Conservation (phyloP, 2,329 filamentous ascomycete genomes). For the Exophiala spinifera region DNA sequence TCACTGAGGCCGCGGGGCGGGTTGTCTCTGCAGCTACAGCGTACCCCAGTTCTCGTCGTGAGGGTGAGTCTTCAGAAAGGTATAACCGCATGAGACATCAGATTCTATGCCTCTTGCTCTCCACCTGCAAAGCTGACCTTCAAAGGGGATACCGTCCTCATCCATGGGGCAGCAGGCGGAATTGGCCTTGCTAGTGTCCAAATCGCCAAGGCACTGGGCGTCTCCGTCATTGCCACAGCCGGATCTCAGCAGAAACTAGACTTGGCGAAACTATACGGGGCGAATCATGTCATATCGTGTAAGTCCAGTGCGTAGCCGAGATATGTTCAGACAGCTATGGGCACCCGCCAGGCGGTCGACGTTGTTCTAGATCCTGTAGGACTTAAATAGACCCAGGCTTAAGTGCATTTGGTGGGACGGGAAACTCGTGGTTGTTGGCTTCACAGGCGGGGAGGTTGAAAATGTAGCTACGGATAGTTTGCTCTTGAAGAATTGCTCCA, state of each 20-base stretch:
- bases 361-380: constrained; percentile 94
- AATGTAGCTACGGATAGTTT: constrained; percentile 91
- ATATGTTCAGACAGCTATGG: constrained; percentile 51
- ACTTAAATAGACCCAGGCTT: constrained; percentile 76
- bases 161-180: constrained; percentile 89
- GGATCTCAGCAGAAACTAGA: constrained; percentile 75
- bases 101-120: no score
- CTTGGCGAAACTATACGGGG: constrained; percentile 74
- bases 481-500: constrained; percentile 83
- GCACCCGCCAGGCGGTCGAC: constrained; percentile 69
- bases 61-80: no score
- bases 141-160: constrained; percentile 78
- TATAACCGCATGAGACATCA: no score
- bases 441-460: constrained; percentile 81
- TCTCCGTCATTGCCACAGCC: constrained; percentile 85
- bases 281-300: constrained; percentile 77
- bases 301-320: constrained; percentile 65
- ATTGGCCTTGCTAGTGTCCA: constrained; percentile 89
- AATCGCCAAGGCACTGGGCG: constrained; percentile 86
- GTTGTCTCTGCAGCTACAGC: no score
- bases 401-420: constrained; percentile 95
- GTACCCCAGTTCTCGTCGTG: no score
- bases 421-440: constrained; percentile 80
- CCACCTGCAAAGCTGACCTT: no score
- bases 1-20: no score